Conservation (phyloP, 2,329 filamentous ascomycete genomes). For the Rutstroemia sp. region DNA sequence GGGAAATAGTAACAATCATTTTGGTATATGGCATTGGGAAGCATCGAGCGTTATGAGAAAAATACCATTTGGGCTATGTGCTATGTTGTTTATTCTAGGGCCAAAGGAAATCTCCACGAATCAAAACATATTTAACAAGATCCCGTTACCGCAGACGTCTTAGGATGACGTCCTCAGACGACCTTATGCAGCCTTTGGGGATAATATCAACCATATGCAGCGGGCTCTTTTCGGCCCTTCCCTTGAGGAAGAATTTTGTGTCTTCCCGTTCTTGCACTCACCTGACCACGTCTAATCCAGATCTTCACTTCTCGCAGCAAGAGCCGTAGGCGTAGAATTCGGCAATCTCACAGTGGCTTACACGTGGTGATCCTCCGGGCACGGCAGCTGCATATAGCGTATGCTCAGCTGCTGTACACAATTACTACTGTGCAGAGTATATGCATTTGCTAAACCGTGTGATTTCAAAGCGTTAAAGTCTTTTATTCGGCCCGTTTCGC, state of each 20-base stretch:
- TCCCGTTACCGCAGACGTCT: not conserved
- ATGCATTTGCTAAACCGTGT: not conserved
- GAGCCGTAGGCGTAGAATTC: too few relatives aligned
- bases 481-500: not conserved
- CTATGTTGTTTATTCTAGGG: not conserved
- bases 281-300: too few relatives aligned
- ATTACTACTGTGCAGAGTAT: too few relatives aligned
- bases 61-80: not conserved
- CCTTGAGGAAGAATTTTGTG: too few relatives aligned
- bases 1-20: not conserved
- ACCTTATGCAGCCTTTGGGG: not conserved
- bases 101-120: not conserved
- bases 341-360: too few relatives aligned
- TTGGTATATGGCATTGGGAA: not conserved
- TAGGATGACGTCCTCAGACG: not conserved
- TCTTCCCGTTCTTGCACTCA: too few relatives aligned
- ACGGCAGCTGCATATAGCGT: too few relatives aligned
- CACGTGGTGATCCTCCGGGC: too few relatives aligned
- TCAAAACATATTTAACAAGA: not conserved
- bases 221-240: too few relatives aligned
- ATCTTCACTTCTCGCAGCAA: too few relatives aligned
- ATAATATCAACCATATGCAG: too few relatives aligned
- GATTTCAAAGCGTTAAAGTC: not conserved
- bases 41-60: not conserved
- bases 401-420: too few relatives aligned